phyloP scores from a whole-genome alignment of 75 land plant species.

The Azolla pinnata region DNA sequence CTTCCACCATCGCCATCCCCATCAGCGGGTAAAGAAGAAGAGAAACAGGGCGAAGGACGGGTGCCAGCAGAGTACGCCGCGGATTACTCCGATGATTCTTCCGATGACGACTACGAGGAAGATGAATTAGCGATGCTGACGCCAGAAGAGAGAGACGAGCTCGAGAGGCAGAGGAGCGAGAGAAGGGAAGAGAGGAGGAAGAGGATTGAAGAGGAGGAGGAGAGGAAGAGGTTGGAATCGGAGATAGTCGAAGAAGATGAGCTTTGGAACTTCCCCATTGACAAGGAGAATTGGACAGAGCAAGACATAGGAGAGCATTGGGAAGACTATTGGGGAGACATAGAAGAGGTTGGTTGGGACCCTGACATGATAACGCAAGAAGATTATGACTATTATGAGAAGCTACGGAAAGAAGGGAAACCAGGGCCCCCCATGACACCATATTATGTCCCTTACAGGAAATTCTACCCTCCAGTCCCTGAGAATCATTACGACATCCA shows the following conservation, averaged over 20 bases:
- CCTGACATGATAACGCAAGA: slow-evolving; percentile 55
- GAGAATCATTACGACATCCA: slow-evolving; percentile 47
- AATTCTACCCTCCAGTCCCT: slow-evolving; percentile 50
- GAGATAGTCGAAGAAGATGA: slow-evolving; percentile 38
- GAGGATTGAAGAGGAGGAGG: not conserved
- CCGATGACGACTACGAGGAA: slow-evolving; percentile 2
- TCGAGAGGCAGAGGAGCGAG: slow-evolving; percentile 12
- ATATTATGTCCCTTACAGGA: slow-evolving; percentile 69
- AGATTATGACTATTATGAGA: slow-evolving; percentile 34
- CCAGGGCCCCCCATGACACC: slow-evolving; percentile 44
- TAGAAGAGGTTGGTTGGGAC: slow-evolving; percentile 58
- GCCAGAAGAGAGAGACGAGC: slow-evolving; percentile 9
- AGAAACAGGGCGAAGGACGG: too few species aligned
- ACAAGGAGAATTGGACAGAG: slow-evolving; percentile 71
- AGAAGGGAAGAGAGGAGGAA: not conserved
- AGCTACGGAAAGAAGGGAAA: slow-evolving; percentile 31
- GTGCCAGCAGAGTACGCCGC: too few species aligned
- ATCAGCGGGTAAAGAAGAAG: too few species aligned
- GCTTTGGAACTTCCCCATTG: slow-evolving; percentile 54
- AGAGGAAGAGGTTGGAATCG: slow-evolving; percentile 18
- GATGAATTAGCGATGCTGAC: not conserved
- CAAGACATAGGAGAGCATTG: slow-evolving; percentile 75
- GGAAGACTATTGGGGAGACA: slow-evolving; percentile 51
- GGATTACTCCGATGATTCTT: not conserved
- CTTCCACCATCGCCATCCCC: too few species aligned